Base-by-base conservation (phyloP, 208 protist genomes). In the Pavlovales sp. region DNA sequence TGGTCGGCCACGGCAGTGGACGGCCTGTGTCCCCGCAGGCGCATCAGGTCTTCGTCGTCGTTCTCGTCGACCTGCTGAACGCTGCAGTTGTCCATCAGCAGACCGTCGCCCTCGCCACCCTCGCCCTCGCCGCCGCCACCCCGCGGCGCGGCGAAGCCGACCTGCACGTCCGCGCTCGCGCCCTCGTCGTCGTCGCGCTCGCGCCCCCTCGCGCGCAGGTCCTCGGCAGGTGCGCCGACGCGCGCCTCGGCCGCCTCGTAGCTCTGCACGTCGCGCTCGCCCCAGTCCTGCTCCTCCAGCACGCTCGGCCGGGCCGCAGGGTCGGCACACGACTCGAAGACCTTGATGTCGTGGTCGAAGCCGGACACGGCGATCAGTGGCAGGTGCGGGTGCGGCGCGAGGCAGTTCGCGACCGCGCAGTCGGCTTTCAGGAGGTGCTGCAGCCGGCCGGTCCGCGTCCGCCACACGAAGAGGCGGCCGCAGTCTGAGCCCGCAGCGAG, bases 311-410 rank as follows among this genome's bases (percentile, higher is more conserved):
- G 20, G 57, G 57, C 57, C 57, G 57, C 5, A 10, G 57, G 57
- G 57, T 71, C 57, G 57, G 57, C 57, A 28, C 57, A 32, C 1
- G 14, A 32, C 57, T 71, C 57, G 57, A 86, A 86, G 30, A 86
- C 2, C 66, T 86, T 86, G 81, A 86, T 42, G 57, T 76, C 81
- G 40, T 28, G 28, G 57, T 86, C 81, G 66, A 86, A 75, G 47
- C 81, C 81, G 2, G 81, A 86, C 18, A 86, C 81, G 81, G 81
- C 81, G 38, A 86, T 18, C 32, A 86, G 14, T 0, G 81, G 81
- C 18, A 86, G 81, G 10, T 20, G 0, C 20, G 81, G 39, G 38
- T 86, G 81, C 7, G 81, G 47, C 57, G 81, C 81, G 47, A 86
- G 34, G 38, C 81, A 86, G 38, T 86, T 86, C 18, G 44, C 81